Conservation (phyloP, 108 stramenopile genomes). For the Asterionellopsis glacialis region DNA sequence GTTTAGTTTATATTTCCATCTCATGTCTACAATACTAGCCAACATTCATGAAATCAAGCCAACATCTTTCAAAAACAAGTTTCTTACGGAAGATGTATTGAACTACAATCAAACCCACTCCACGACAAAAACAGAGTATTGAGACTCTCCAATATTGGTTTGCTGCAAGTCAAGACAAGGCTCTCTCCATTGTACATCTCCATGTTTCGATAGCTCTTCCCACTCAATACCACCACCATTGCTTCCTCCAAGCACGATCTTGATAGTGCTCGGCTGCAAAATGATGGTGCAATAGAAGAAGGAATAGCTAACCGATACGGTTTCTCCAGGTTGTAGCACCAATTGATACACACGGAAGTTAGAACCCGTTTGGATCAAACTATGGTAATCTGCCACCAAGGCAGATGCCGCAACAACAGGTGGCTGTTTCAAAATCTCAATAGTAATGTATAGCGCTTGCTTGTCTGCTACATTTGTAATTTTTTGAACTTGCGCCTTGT, state of each 20-base stretch:
- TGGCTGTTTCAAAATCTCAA: conserved; percentile 51
- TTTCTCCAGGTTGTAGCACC: conserved; percentile 40
- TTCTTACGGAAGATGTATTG: too few species aligned
- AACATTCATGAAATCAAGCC: too few species aligned
- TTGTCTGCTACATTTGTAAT: conserved; percentile 41
- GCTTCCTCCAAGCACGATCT: conserved; percentile 16
- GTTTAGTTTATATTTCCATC: too few species aligned
- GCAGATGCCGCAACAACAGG: conserved; percentile 40
- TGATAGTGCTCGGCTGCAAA: conserved; percentile 26
- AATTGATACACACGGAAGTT: conserved; percentile 63
- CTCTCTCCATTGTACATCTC: conserved; percentile 19
- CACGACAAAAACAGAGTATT: conserved; percentile 53
- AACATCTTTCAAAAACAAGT: too few species aligned
- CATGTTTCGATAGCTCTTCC: conserved; percentile 9
- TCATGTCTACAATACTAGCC: too few species aligned
- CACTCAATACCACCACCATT: conserved; percentile 17
- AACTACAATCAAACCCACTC: conserved; percentile 39
- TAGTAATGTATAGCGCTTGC: conserved; percentile 62
- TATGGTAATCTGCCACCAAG: conserved; percentile 43
- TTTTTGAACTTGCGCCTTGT: conserved; percentile 60
- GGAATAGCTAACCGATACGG: conserved; percentile 45
- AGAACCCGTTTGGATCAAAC: conserved; percentile 35
- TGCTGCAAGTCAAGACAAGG: conserved; percentile 30
- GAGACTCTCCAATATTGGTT: conserved; percentile 35
- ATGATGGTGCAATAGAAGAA: conserved; percentile 64